phyloP scores from a whole-genome alignment of 2,329 filamentous ascomycete genomes.

The Paramyrothecium roridum region DNA sequence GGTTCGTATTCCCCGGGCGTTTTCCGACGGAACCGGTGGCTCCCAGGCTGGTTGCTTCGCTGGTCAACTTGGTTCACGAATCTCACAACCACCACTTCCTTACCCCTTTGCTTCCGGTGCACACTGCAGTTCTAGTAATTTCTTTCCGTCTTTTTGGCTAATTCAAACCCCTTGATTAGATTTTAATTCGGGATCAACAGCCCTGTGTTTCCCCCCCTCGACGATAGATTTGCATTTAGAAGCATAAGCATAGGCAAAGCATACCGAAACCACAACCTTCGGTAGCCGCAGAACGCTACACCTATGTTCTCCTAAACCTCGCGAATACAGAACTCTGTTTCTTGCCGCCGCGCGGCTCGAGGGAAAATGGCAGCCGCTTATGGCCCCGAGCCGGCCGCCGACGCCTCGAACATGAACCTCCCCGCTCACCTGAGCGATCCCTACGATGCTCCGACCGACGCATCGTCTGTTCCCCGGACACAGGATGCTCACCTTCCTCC shows the following conservation, averaged over 20 bases:
- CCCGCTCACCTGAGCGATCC: conserved; percentile 20
- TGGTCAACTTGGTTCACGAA: no score
- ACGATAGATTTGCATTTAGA: neutral
- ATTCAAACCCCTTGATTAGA: neutral
- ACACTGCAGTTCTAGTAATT: neutral
- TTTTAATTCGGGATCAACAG: neutral
- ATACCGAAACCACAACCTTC: conserved; percentile 6
- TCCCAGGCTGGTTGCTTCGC: neutral
- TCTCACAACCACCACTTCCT: no score
- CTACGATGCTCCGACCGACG: conserved; percentile 15
- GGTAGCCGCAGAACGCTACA: conserved; percentile 8
- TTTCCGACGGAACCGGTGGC: neutral
- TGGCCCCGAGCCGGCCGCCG: conserved; percentile 31
- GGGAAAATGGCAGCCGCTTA: conserved; percentile 39
- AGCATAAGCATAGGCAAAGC: neutral
- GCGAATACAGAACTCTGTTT: conserved; percentile 14
- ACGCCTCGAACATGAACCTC: conserved; percentile 18
- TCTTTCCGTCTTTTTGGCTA: neutral
- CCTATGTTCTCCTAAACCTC: conserved; percentile 36
- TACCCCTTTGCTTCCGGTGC: no score
- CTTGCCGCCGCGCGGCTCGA: conserved; percentile 47
- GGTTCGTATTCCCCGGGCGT: conserved; percentile 13
- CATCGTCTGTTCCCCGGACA: conserved; percentile 9
- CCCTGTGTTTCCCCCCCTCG: conserved; percentile 2
- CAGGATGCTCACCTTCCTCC: conserved; percentile 30